A percentile compares a stretch with the other conserved stretches of the same genome.
Conservation (phyloP, 768 basidiomycete genomes). For the Termitomyces eurrhizus region DNA sequence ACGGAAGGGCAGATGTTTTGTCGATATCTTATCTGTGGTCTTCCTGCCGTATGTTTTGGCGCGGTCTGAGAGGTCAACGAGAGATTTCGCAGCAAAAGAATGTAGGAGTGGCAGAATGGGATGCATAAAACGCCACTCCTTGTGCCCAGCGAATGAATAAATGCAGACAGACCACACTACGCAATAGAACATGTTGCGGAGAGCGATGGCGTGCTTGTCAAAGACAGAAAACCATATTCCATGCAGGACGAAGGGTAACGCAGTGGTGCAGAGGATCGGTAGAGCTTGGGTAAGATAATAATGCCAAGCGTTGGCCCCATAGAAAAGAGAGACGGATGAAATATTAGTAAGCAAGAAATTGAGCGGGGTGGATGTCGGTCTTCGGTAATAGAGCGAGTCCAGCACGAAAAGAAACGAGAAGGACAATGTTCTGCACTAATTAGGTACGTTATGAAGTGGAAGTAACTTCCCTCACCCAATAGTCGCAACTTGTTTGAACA, state of each 20-base stretch:
- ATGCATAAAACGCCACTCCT: slow-evolving; percentile 97
- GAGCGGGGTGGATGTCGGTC: slow-evolving; percentile 65
- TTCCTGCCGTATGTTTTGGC: slow-evolving; percentile 5
- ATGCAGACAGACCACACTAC: slow-evolving; percentile 59
- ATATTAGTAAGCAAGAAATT: slow-evolving; percentile 85
- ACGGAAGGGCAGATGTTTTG: background rate
- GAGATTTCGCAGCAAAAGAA: slow-evolving; percentile 68
- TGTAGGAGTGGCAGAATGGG: slow-evolving; percentile 85
- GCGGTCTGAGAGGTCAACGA: slow-evolving; percentile 44
- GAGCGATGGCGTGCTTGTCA: slow-evolving; percentile 23
- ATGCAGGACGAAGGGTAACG: slow-evolving; percentile 69
- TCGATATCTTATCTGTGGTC: background rate
- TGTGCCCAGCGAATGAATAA: slow-evolving; percentile 86
- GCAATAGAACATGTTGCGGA: slow-evolving; percentile 43
- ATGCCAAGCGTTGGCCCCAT: slow-evolving; percentile 82
- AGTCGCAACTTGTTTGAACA: slow-evolving; percentile 35
- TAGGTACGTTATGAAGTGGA: background rate
- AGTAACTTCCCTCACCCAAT: slow-evolving; percentile 42
- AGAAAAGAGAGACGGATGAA: slow-evolving; percentile 86
- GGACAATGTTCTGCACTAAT: slow-evolving; percentile 21
- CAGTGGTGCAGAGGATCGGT: slow-evolving; percentile 73
- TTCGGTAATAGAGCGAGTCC: slow-evolving; percentile 72
- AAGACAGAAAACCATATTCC: slow-evolving; percentile 42
- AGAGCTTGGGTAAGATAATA: slow-evolving; percentile 87
- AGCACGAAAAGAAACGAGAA: slow-evolving; percentile 34